phyloP scores from a whole-genome alignment of 805 yeast genomes.

The Saturnispora galanensis region DNA sequence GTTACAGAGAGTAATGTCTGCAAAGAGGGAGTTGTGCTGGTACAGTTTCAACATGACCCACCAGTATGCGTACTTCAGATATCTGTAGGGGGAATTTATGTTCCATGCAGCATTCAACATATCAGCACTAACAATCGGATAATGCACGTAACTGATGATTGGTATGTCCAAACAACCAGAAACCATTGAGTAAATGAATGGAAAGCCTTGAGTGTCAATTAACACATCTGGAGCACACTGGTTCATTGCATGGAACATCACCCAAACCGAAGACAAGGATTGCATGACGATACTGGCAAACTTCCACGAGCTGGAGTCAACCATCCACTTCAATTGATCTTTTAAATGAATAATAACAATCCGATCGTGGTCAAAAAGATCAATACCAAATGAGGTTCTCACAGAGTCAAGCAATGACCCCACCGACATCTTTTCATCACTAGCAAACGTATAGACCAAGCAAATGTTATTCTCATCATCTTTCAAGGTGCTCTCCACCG shows the following conservation, averaged over 20 bases:
- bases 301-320: slow-evolving; percentile 68
- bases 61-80: slow-evolving; percentile 62
- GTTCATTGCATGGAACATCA: slow-evolving; percentile 62
- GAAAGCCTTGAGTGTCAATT: slow-evolving; percentile 91
- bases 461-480: slow-evolving; percentile 42
- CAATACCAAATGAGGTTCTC: slow-evolving; percentile 21
- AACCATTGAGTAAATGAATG: slow-evolving; percentile 71
- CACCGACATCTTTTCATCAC: slow-evolving; percentile 17
- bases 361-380: slow-evolving; percentile 22
- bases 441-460: slow-evolving; percentile 46
- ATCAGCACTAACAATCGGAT: slow-evolving; percentile 81
- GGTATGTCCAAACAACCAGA: slow-evolving; percentile 55
- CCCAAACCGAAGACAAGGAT: slow-evolving; percentile 64
- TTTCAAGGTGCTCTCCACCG: slow-evolving; percentile 60
- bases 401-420: slow-evolving; percentile 19
- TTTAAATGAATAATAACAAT: slow-evolving; percentile 25
- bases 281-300: slow-evolving; percentile 79
- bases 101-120: slow-evolving; percentile 37
- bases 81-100: slow-evolving; percentile 15
- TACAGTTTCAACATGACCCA: slow-evolving; percentile 51
- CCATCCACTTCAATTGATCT: slow-evolving; percentile 35
- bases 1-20: slow-evolving; percentile 61
- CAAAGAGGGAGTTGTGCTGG: slow-evolving; percentile 54
- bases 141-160: slow-evolving; percentile 82
- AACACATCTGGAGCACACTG: slow-evolving; percentile 77